A percentile compares a stretch with the other conserved stretches of the same genome.
Evolutionary conservation across 257 asterid genomes (phyloP).

Genomic region (Dorcoceras hygrometricum): DNA sequence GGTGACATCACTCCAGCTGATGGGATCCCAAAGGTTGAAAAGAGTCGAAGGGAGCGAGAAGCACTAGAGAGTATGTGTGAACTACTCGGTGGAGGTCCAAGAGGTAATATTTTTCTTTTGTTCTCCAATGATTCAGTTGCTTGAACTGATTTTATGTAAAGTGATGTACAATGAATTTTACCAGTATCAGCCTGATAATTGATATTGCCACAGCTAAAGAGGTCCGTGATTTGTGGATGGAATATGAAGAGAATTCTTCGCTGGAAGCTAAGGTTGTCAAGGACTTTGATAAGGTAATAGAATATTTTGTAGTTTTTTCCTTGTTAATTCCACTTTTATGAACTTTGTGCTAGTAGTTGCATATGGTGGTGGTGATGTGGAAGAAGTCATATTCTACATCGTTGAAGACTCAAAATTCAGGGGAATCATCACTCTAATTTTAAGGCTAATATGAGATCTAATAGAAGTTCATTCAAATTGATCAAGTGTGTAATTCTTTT

Average conservation of each 20-base stretch:
- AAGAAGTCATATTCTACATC: neutral
- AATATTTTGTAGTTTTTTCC: neutral
- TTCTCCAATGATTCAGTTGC: conserved; percentile 13
- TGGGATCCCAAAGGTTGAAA: conserved; percentile 86
- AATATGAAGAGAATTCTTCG: conserved; percentile 81
- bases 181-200: conserved; percentile 25
- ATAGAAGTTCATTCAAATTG: too few relatives aligned
- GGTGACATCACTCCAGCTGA: conserved; percentile 94
- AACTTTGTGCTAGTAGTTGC: neutral
- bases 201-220: conserved; percentile 66
- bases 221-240: conserved; percentile 84
- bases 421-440: too few relatives aligned
- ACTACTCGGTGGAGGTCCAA: conserved; percentile 84
- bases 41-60: conserved; percentile 74
- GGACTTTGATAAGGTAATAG: conserved; percentile 88
- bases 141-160: conserved; percentile 11
- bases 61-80: conserved; percentile 85
- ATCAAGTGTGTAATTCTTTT: too few relatives aligned
- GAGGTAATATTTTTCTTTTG: conserved; percentile 47
- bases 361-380: conserved; percentile 8
- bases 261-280: conserved; percentile 94
- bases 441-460: too few relatives aligned
- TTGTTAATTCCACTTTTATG: neutral
- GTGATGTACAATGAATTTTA: conserved; percentile 18
- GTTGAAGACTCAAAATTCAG: too few relatives aligned